Conservation (phyloP, 2,329 filamentous ascomycete species). For the Colletotrichum magnum region DNA sequence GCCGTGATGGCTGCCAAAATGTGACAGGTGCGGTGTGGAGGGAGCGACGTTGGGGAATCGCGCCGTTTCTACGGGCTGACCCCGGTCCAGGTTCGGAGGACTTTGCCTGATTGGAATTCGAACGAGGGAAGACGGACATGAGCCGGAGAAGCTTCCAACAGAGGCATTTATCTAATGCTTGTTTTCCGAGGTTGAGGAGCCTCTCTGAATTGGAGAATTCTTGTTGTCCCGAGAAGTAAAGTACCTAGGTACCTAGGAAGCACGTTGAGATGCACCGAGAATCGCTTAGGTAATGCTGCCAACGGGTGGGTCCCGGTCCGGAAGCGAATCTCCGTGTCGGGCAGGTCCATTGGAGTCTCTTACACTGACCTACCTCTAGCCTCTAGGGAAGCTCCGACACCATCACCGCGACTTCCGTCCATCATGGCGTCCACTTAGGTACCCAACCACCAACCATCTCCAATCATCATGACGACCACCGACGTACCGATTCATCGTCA, state of each 20-base stretch:
- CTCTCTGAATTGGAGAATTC: too few species aligned
- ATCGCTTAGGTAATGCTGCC: neutral
- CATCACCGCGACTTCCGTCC: neutral
- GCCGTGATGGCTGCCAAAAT: neutral
- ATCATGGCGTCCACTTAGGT: neutral
- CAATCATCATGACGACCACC: neutral
- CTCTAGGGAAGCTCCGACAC: neutral
- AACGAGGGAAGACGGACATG: neutral
- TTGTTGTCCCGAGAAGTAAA: too few species aligned
- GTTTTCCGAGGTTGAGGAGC: too few species aligned
- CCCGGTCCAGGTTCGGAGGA: neutral
- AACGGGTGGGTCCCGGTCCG: neutral
- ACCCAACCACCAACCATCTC: neutral
- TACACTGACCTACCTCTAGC: too few species aligned
- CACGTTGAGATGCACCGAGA: neutral
- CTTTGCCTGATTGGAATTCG: neutral
- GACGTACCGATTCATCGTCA: neutral
- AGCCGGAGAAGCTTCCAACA: neutral
- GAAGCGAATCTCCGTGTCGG: neutral
- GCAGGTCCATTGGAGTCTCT: neutral
- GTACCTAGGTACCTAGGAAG: too few species aligned
- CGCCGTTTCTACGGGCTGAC: constrained; percentile 5
- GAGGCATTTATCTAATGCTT: neutral
- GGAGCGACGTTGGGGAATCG: constrained; percentile 29
- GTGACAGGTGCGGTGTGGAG: constrained; percentile 21